These are phyloP conservation scores for Amanita phalloides DNA, from an alignment of 768 basidiomycete species.

Conservation along the genomic window DNA sequence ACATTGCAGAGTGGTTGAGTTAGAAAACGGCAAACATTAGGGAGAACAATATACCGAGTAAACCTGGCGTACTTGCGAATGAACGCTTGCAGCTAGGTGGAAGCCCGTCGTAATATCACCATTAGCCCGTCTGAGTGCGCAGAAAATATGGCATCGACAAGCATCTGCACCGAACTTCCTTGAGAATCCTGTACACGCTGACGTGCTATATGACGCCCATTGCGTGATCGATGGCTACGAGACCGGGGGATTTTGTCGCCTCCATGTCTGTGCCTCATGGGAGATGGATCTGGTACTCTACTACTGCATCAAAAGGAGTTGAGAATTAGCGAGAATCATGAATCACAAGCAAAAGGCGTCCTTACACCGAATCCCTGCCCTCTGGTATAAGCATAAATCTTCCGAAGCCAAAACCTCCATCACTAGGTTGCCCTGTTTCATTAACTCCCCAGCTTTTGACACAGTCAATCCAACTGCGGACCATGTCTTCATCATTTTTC, in stretches of 20 bases:
- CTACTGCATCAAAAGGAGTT: slow-evolving; percentile 11
- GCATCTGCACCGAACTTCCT: slow-evolving; percentile 26
- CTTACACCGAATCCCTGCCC: slow-evolving; percentile 57
- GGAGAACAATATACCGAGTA: neutral
- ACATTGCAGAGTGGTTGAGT: neutral
- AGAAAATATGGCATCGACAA: slow-evolving; percentile 76
- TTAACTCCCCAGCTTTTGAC: slow-evolving; percentile 82
- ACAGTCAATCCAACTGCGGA: slow-evolving; percentile 64
- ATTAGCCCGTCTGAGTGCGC: slow-evolving; percentile 80
- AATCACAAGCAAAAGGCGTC: slow-evolving; percentile 3
- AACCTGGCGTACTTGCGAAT: neutral
- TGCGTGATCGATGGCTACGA: slow-evolving; percentile 1
- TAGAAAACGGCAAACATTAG: neutral
- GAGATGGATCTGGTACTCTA: slow-evolving; percentile 23
- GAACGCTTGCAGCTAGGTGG: slow-evolving; percentile 5
- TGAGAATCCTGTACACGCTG: neutral
- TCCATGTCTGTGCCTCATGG: slow-evolving; percentile 12
- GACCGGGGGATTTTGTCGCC: slow-evolving; percentile 1
- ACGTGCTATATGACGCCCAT: neutral
- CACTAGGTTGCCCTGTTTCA: slow-evolving; percentile 72
- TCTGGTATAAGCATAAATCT: slow-evolving; percentile 46
- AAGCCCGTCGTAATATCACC: slow-evolving; percentile 57
- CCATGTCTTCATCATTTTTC: slow-evolving; percentile 49
- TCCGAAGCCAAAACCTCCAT: slow-evolving; percentile 79
- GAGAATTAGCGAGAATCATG: neutral